phyloP scores from a whole-genome alignment of 495 filamentous ascomycete species.

The Penicillium bovifimosum region DNA sequence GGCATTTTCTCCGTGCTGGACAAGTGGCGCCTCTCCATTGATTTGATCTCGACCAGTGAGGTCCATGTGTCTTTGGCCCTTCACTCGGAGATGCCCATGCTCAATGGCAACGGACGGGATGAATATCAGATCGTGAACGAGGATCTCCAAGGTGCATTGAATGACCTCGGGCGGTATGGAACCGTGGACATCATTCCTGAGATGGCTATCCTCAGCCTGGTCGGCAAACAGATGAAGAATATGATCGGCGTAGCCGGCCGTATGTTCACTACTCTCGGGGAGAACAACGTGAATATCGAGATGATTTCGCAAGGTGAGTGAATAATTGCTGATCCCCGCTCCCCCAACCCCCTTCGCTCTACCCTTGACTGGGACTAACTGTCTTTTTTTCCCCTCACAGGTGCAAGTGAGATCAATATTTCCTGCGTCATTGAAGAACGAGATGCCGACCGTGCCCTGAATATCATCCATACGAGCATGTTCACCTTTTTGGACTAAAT shows the following conservation, averaged over 20 bases:
- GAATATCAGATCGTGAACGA: conserved; percentile 59
- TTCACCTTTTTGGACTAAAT: conserved; percentile 58
- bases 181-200: conserved; percentile 76
- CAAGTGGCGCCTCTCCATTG: conserved; percentile 72
- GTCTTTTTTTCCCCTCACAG: conserved; percentile 38
- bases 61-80: conserved; percentile 95
- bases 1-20: conserved; percentile 85
- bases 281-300: conserved; percentile 86
- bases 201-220: conserved; percentile 89
- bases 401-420: conserved; percentile 97
- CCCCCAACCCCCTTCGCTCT: conserved; percentile 1
- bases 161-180: conserved; percentile 70
- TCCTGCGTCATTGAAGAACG: conserved; percentile 91
- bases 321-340: conserved; percentile 6
- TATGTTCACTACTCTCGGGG: conserved; percentile 86
- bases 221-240: conserved; percentile 92
- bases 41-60: conserved; percentile 89
- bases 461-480: conserved; percentile 88
- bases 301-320: conserved; percentile 92
- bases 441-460: conserved; percentile 86
- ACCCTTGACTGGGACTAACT: conserved; percentile 17
- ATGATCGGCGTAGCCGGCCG: conserved; percentile 85
- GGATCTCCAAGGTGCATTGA: conserved; percentile 59
- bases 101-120: conserved; percentile 52
- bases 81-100: conserved; percentile 56